phyloP scores from a whole-genome alignment of 1,284 basidiomycete genomes.

The Marasmius tenuissimus region DNA sequence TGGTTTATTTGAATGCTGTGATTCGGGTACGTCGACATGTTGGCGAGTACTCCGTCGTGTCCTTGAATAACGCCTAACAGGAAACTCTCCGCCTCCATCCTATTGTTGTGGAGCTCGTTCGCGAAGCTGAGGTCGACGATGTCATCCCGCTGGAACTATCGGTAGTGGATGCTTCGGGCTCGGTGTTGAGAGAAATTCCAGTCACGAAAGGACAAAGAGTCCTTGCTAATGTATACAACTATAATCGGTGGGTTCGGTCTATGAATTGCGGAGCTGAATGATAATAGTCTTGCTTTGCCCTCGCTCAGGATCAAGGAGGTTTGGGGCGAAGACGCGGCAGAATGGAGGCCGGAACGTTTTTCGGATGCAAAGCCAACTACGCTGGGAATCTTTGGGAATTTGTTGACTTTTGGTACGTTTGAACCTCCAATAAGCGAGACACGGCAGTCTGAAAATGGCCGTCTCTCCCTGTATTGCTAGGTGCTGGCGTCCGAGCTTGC shows the following conservation, averaged over 20 bases:
- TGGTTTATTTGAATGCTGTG: background rate
- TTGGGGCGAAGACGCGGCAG: slow-evolving; percentile 14
- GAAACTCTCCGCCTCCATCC: slow-evolving; percentile 20
- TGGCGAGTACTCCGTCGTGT: background rate
- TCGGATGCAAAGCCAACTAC: slow-evolving; percentile 5
- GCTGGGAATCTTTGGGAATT: slow-evolving; percentile 17
- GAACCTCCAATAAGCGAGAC: background rate
- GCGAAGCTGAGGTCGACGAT: slow-evolving; percentile 17
- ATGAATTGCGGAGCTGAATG: background rate
- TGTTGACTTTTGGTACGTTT: slow-evolving; percentile 11
- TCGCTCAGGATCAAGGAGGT: slow-evolving; percentile 1
- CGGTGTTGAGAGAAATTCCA: slow-evolving; percentile 14
- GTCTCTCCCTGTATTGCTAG: background rate
- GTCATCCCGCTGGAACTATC: slow-evolving; percentile 18
- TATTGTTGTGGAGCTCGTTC: slow-evolving; percentile 12
- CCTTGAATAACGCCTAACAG: slow-evolving; percentile 5
- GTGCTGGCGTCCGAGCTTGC: slow-evolving; percentile 1
- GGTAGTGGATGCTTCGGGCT: slow-evolving; percentile 11
- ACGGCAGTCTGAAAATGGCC: background rate
- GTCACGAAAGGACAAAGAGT: slow-evolving; percentile 18
- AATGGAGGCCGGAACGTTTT: slow-evolving; percentile 19
- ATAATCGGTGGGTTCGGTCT: slow-evolving; percentile 15
- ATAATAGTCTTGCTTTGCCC: background rate
- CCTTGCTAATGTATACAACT: slow-evolving; percentile 10
- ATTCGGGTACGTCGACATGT: background rate